These are phyloP conservation scores for Lipomyces anomalus DNA, from an alignment of 805 yeast species.

Conservation along the genomic window DNA sequence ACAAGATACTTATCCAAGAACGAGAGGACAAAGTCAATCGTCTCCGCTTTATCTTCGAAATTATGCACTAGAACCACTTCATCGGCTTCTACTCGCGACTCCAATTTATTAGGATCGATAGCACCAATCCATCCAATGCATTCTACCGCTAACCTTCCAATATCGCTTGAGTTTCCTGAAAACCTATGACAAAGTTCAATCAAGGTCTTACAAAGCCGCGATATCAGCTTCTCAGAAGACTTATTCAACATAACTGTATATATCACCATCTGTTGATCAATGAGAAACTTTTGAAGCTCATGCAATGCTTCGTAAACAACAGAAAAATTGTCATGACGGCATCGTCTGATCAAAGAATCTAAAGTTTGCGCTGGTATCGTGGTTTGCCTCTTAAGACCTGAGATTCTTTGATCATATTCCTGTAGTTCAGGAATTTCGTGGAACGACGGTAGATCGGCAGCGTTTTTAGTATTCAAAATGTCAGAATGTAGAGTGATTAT, in stretches of 20 bases:
- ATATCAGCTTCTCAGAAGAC: slow-evolving; percentile 5
- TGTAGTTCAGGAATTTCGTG: no score
- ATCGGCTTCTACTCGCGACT: slow-evolving; percentile 38
- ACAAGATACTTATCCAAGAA: slow-evolving; percentile 68
- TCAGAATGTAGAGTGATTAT: no score
- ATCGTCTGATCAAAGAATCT: slow-evolving; percentile 45
- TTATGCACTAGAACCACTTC: slow-evolving; percentile 52
- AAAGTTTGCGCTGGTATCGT: slow-evolving; percentile 9
- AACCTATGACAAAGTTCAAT: slow-evolving; percentile 29
- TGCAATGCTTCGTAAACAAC: slow-evolving; percentile 56
- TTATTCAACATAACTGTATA: slow-evolving; percentile 8
- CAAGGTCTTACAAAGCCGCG: slow-evolving; percentile 27
- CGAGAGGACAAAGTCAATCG: slow-evolving; percentile 54
- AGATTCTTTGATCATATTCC: no score
- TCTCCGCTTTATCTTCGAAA: slow-evolving; percentile 57
- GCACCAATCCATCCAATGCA: slow-evolving; percentile 76
- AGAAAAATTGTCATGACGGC: slow-evolving; percentile 58
- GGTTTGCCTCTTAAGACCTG: no score
- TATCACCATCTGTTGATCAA: slow-evolving; percentile 6
- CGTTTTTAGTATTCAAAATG: no score
- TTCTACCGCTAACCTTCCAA: slow-evolving; percentile 57
- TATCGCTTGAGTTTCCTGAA: slow-evolving; percentile 27
- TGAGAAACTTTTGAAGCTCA: slow-evolving; percentile 15
- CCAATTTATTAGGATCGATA: slow-evolving; percentile 57
- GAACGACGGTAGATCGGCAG: no score